Conservation (phyloP, 106 monocot genomes). For the Dendrobium huoshanense region DNA sequence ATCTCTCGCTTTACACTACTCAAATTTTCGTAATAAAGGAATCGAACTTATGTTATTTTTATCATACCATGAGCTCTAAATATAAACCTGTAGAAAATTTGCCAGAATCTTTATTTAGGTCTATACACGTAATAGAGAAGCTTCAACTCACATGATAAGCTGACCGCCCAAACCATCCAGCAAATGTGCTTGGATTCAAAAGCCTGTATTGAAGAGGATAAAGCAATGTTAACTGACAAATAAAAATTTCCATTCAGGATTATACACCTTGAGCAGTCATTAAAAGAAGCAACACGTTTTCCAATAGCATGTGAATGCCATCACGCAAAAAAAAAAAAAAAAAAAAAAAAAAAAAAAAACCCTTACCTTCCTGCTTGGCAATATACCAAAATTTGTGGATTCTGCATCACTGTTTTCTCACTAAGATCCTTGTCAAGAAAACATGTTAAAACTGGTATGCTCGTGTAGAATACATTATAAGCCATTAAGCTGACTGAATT, state of each 20-base stretch:
- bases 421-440: slow-evolving; percentile 91
- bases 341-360: not conserved
- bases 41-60: not conserved
- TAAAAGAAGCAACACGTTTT: not conserved
- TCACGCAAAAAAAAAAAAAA: not conserved
- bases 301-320: not conserved
- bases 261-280: not conserved
- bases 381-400: slow-evolving; percentile 78
- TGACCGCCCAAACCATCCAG: slow-evolving; percentile 98
- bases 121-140: too few species aligned
- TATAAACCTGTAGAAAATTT: not conserved
- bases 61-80: not conserved
- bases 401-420: slow-evolving; percentile 80
- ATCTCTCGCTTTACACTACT: too few species aligned
- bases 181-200: slow-evolving; percentile 92
- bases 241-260: not conserved
- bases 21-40: too few species aligned
- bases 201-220: slow-evolving; percentile 42
- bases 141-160: slow-evolving; percentile 79
- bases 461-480: slow-evolving; percentile 95
- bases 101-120: not conserved
- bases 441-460: slow-evolving; percentile 74
- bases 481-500: slow-evolving; percentile 97
- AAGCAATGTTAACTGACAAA: not conserved
- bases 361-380: slow-evolving; percentile 91